These are phyloP conservation scores for Ceratobasidium papillatum DNA, from an alignment of 1,284 basidiomycete species.

Conservation along the genomic window DNA sequence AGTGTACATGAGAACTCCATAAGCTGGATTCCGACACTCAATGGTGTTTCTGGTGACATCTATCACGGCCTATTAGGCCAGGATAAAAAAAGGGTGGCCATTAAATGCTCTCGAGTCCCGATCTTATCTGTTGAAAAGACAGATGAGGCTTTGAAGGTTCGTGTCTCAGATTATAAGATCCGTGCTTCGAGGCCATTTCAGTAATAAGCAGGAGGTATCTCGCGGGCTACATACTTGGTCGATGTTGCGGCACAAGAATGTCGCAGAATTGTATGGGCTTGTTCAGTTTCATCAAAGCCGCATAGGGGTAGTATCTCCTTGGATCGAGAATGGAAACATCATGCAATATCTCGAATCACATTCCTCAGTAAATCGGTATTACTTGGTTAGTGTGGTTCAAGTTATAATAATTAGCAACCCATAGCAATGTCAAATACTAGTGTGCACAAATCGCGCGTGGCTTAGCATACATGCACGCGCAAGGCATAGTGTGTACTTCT, in stretches of 20 bases:
- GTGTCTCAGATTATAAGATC: background rate
- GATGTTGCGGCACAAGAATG: background rate
- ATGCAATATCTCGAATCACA: background rate
- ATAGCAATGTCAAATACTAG: background rate
- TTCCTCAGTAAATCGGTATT: background rate
- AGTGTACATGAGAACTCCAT: background rate
- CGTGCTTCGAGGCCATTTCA: background rate
- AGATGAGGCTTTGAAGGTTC: background rate
- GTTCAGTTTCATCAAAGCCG: background rate
- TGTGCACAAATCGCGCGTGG: background rate
- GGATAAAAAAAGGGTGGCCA: background rate
- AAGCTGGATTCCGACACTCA: background rate
- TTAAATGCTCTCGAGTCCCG: background rate
- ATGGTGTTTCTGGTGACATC: background rate
- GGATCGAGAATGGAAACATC: conserved; percentile 6
- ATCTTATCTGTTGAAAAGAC: background rate
- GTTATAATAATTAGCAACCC: background rate
- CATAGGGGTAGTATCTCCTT: background rate
- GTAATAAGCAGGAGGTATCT: background rate
- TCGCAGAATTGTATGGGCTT: background rate
- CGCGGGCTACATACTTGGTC: background rate
- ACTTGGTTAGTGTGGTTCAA: background rate
- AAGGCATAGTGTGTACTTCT: background rate
- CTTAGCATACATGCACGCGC: background rate
- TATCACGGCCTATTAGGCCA: background rate